Base-by-base conservation (phyloP, 164 flowering plant genomes). In the Kalanchoe fedtschenkoi region DNA sequence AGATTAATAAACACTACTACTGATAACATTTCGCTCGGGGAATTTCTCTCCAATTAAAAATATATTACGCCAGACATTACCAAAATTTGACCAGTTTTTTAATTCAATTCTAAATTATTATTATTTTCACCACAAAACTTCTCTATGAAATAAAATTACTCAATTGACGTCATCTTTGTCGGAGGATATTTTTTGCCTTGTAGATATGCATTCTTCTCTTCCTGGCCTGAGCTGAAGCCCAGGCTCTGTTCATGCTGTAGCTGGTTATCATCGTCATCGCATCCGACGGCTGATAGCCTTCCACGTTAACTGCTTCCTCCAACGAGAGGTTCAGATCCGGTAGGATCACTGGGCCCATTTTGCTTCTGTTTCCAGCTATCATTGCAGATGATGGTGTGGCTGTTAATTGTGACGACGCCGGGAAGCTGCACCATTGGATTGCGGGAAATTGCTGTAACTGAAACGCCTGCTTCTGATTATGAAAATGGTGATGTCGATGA, bases 151-250 rank as follows among this genome's bases (percentile, higher is more conserved):
- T 24, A 7, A 51, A 9, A 26, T 24, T 10, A 24, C 24, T 24
- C 21, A 47, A 22, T 21, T 47, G 16, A 51, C 56, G 28, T 51
- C 30, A 51, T 47, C 56, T 51, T 51, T 51, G 56, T 17, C 56
- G 15, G 10, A 51, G 32, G 5, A 2, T 2, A 26, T 15, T 24
- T 32, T 51, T 51, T 32, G 24, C 56, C 32, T 51, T 51, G 32
- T 24, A 51, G 13, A 51, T 51, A 30, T 26, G 56, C 56, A 51
- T 51, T 51, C 56, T 24, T 32, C 56, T 26, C 56, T 51, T 51
- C 56, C 56, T 51, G 9, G 56, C 56, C 9, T 51, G 56, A 10
- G 56, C 30, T 10, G 56, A 51, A 3, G 56, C 56, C 30, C 24
- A 26, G 13, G 56, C 56, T 51, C 32, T 47, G 29, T 51, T 22